Conservation (phyloP, 139 green algal genomes). For the Chlorella vulgaris region DNA sequence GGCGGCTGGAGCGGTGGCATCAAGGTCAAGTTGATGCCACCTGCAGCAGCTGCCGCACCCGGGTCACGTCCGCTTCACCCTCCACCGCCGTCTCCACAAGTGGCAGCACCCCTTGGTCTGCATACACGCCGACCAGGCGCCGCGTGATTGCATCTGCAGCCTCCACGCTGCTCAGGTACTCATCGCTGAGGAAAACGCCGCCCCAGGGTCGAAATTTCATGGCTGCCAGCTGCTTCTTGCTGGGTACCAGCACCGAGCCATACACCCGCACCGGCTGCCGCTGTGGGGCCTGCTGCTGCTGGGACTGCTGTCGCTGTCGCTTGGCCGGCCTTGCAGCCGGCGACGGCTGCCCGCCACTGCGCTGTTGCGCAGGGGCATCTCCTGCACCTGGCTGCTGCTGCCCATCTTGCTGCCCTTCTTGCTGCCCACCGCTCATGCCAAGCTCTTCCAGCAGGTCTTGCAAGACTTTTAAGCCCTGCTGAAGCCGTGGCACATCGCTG, state of each 20-base stretch:
- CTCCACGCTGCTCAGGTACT: constrained; percentile 54
- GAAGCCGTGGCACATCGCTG: constrained; percentile 46
- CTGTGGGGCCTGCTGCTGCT: background rate
- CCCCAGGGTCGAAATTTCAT: constrained; percentile 65
- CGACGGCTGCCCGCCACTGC: too few relatives aligned
- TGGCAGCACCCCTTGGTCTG: constrained; percentile 38
- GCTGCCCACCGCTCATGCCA: background rate
- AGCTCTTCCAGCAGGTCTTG: background rate
- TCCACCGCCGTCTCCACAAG: constrained; percentile 49
- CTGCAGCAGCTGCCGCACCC: constrained; percentile 10
- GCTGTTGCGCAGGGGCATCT: too few relatives aligned
- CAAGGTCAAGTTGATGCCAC: background rate
- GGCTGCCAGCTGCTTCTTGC: constrained; percentile 57
- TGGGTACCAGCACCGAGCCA: constrained; percentile 56
- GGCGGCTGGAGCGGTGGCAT: too few relatives aligned
- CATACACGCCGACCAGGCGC: constrained; percentile 42
- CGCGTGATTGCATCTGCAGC: constrained; percentile 46
- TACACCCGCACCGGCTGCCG: constrained; percentile 21
- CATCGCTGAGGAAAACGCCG: constrained; percentile 58
- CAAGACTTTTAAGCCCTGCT: constrained; percentile 36
- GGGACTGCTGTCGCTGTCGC: background rate
- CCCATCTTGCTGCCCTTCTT: background rate
- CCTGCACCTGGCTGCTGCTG: too few relatives aligned
- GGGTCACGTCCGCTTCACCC: background rate
- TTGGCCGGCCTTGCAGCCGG: background rate